These are phyloP conservation scores for Elaeagnus macrophylla DNA, from an alignment of 306 rosid genomes.

Conservation along the genomic window DNA sequence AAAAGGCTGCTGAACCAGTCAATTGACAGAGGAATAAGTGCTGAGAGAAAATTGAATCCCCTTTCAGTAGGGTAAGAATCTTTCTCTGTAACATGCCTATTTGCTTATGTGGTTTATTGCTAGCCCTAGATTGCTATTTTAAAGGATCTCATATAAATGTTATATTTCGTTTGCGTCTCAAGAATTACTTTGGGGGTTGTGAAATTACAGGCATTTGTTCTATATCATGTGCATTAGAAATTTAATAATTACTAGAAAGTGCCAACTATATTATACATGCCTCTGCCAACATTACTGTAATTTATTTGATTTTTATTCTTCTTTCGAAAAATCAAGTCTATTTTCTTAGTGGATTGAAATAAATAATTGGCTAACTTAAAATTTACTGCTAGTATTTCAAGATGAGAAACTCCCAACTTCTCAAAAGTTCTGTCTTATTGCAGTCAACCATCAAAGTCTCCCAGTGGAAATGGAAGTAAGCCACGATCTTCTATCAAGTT, in stretches of 20 bases:
- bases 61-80: constrained; percentile 30
- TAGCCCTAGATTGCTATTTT: constrained; percentile 4
- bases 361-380: background rate
- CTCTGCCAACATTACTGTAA: background rate
- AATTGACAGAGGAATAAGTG: constrained; percentile 24
- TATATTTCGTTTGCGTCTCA: constrained; percentile 3
- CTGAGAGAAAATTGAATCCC: constrained; percentile 24
- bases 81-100: background rate
- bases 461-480: constrained; percentile 33
- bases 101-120: constrained; percentile 13
- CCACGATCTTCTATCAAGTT: constrained; percentile 30
- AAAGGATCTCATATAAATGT: constrained; percentile 5
- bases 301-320: background rate
- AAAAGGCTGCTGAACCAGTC: constrained; percentile 53
- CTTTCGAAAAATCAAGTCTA: background rate
- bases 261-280: background rate
- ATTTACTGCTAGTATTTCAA: background rate
- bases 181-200: constrained; percentile 6
- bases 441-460: constrained; percentile 37
- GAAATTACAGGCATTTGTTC: background rate
- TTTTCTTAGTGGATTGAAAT: background rate
- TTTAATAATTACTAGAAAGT: too few species aligned
- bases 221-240: too few species aligned
- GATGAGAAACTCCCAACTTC: constrained; percentile 7
- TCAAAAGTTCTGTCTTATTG: constrained; percentile 16